Evolutionary conservation across 208 protist species (phyloP), one percentile per base, ranked within the genome.

Genomic region (Trypanosoma caninum): DNA sequence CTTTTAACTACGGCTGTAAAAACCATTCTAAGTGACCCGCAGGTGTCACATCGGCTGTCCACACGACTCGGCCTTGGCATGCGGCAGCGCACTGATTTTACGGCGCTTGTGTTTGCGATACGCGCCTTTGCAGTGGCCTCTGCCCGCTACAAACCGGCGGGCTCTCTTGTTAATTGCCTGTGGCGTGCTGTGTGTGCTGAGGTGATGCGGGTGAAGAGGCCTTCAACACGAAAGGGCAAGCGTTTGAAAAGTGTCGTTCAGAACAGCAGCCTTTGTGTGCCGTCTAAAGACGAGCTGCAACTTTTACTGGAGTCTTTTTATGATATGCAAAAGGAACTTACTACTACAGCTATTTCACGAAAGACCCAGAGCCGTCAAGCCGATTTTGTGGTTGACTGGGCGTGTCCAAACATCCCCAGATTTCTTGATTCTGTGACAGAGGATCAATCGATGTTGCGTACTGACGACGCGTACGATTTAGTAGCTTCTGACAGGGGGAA

Each of bases 81-180:
- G 58, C 80, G 70, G 34, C 52, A 74, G 30, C 67, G 71, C 2
- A 65, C 71, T 51, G 80, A 83, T 45, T 31, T 87, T 37, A 67
- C 72, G 1, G 70, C 68, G 20, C 38, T 77, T 9, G 44, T 80
- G 11, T 46, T 41, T 2, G 63, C 66, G 4, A 42, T 87, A 10
- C 61, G 70, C 28, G 57, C 67, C 7, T 25, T 76, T 35, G 65
- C 71, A 25, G 13, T 44, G 16, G 71, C 63, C 1, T 68, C 63
- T 6, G 55, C 64, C 6, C 38, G 46, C 0, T 75, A 72, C 41
- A 33, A 64, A 40, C 70, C 72, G 1, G 69, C 64, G 7, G 58
- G 65, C 20, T 8, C 18, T 33, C 44, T 82, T 44, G 25, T 87
- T 5, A 61, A 75, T 22, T 14, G 30, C 38, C 73, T 76, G 13